phyloP scores from a whole-genome alignment of 1,284 basidiomycete species.

The Golubevia pallescens region DNA sequence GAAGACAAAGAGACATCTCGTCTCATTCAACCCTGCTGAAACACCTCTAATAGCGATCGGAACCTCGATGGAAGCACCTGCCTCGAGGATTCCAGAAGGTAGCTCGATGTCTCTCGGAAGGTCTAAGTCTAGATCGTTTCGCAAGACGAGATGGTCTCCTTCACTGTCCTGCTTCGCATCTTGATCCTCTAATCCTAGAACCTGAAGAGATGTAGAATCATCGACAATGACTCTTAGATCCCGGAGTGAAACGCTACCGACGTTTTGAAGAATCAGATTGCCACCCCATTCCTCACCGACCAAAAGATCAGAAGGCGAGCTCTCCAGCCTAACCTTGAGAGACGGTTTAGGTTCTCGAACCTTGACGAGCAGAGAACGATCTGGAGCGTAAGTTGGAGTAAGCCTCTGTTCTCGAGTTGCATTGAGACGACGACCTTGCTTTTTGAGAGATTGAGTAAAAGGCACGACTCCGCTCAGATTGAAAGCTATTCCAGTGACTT shows the following conservation, averaged over 20 bases:
- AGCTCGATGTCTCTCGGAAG: conserved; percentile 5
- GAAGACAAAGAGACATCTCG: too few relatives aligned
- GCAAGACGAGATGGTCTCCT: background rate
- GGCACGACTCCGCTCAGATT: conserved; percentile 66
- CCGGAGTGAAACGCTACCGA: conserved; percentile 1
- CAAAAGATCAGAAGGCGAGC: background rate
- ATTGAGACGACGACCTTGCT: conserved; percentile 65
- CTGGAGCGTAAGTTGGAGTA: conserved; percentile 65
- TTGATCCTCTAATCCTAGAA: background rate
- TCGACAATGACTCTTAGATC: background rate
- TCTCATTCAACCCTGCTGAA: background rate
- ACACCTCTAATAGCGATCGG: background rate
- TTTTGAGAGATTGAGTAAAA: conserved; percentile 63
- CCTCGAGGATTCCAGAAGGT: background rate
- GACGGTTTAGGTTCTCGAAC: conserved; percentile 61
- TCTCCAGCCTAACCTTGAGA: conserved; percentile 39
- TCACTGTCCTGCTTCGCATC: background rate
- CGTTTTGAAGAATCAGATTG: background rate
- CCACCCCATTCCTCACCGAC: conserved; percentile 4
- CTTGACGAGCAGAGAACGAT: conserved; percentile 63
- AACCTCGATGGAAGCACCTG: conserved; percentile 3
- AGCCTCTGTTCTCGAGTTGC: conserved; percentile 65
- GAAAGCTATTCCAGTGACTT: conserved; percentile 61
- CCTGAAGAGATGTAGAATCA: background rate
- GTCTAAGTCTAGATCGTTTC: background rate